These are phyloP conservation scores for Syncephalis fuscata DNA, from an alignment of 371 early-diverging fungal genomes.

Conservation along the genomic window DNA sequence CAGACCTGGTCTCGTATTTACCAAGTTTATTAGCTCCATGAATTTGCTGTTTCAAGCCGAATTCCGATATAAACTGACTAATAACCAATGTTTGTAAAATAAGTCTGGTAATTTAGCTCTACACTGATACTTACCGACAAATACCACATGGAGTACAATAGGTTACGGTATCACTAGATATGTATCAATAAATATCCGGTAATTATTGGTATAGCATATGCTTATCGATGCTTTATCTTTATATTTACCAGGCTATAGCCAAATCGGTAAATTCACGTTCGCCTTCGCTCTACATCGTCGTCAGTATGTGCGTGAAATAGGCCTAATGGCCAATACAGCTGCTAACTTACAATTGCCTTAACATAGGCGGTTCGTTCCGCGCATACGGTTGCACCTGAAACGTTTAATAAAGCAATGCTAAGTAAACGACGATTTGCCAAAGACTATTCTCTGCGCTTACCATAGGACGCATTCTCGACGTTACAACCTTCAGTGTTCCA, in stretches of 20 bases:
- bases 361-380: conserved; percentile 71
- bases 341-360: conserved; percentile 50
- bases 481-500: too few species aligned
- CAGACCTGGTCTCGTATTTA: too few species aligned
- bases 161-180: background rate
- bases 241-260: conserved; percentile 1
- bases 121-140: conserved; percentile 3
- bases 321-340: background rate
- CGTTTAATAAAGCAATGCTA: too few species aligned
- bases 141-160: conserved; percentile 4
- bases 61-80: conserved; percentile 3
- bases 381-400: conserved; percentile 51
- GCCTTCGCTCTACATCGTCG: conserved; percentile 3
- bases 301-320: background rate
- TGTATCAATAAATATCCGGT: background rate
- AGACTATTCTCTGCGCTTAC: conserved; percentile 19
- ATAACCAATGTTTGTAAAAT: conserved; percentile 8
- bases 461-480: conserved; percentile 68
- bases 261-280: conserved; percentile 2
- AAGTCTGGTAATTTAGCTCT: background rate
- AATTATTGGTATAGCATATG: too few species aligned
- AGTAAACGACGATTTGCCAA: too few species aligned
- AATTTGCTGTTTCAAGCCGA: background rate
- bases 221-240: background rate
- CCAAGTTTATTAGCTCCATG: background rate